A percentile compares a stretch with the other conserved stretches of the same genome.
Conservation (phyloP, 2,329 filamentous ascomycete species). For the Thielaviopsis euricoi region DNA sequence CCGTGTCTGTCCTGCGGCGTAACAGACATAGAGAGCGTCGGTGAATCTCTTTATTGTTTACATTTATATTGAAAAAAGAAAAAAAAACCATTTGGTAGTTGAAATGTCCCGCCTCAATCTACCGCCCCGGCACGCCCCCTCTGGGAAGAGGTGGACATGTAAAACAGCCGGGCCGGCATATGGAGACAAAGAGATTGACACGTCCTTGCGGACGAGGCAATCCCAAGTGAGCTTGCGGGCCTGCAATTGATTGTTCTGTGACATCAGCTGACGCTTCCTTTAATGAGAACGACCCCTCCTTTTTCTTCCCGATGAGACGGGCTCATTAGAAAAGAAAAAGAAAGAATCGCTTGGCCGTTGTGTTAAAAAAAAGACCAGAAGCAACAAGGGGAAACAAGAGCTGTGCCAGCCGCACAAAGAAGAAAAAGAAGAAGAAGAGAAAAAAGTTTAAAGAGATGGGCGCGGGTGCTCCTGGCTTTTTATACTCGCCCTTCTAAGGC, state of each 20-base stretch:
- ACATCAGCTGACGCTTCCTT: conserved; percentile 13
- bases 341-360: conserved; percentile 1
- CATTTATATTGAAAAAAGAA: neutral
- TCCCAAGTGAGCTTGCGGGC: conserved; percentile 12
- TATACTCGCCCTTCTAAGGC: neutral
- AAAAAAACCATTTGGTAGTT: neutral
- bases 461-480: neutral
- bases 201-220: neutral
- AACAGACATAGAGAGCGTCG: neutral
- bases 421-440: conserved; percentile 7
- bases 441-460: neutral
- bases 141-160: neutral
- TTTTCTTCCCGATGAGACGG: neutral
- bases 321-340: neutral
- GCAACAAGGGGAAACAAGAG: conserved; percentile 13
- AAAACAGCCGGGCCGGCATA: conserved; percentile 8
- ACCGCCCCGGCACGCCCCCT: conserved; percentile 9
- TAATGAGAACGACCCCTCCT: neutral
- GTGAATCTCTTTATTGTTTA: too few species aligned
- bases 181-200: conserved; percentile 7
- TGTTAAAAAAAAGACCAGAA: conserved; percentile 6
- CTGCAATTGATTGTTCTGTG: conserved; percentile 13
- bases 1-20: neutral
- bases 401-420: conserved; percentile 13
- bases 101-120: conserved; percentile 12